Percentiles rank a stretch among this genome's conserved stretches.
Evolutionary conservation across 2,329 filamentous ascomycete species (phyloP).

Genomic region (Macrophomina pseudophaseolina): DNA sequence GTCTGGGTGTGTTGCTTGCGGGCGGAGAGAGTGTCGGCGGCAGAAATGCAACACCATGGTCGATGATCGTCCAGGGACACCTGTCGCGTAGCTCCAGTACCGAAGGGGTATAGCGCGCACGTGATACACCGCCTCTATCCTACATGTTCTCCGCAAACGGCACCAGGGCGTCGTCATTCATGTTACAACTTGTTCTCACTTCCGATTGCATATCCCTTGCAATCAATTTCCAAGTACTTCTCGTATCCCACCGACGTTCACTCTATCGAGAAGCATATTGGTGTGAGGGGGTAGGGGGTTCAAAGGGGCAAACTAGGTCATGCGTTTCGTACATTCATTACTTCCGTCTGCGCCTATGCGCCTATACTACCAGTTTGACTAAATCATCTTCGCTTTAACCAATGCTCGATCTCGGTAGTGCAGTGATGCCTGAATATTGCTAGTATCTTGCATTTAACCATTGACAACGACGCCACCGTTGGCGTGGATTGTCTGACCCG

Average conservation of each 20-base stretch:
- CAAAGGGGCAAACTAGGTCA: background rate
- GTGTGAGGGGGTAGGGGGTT: too few species aligned
- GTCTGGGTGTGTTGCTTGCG: slow-evolving; percentile 7
- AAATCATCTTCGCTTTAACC: background rate
- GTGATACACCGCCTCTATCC: background rate
- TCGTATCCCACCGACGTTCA: too few species aligned
- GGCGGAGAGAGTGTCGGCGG: slow-evolving; percentile 9
- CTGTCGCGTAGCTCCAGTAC: slow-evolving; percentile 23
- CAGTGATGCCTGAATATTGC: background rate
- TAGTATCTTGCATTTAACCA: slow-evolving; percentile 31
- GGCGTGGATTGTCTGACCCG: slow-evolving; percentile 72
- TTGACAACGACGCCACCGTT: slow-evolving; percentile 52
- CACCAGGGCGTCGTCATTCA: too few species aligned
- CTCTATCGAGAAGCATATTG: too few species aligned
- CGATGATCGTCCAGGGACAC: slow-evolving; percentile 21
- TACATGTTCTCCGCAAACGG: too few species aligned
- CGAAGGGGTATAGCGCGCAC: slow-evolving; percentile 22
- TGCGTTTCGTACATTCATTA: background rate
- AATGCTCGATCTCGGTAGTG: background rate
- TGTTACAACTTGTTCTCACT: too few species aligned
- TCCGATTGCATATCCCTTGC: too few species aligned
- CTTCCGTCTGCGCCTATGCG: background rate
- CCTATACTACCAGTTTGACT: background rate
- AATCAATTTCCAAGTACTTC: too few species aligned
- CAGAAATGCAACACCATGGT: slow-evolving; percentile 20